These are phyloP conservation scores for Porcisia hertigi DNA, from an alignment of 208 protist species.

Conservation along the genomic window DNA sequence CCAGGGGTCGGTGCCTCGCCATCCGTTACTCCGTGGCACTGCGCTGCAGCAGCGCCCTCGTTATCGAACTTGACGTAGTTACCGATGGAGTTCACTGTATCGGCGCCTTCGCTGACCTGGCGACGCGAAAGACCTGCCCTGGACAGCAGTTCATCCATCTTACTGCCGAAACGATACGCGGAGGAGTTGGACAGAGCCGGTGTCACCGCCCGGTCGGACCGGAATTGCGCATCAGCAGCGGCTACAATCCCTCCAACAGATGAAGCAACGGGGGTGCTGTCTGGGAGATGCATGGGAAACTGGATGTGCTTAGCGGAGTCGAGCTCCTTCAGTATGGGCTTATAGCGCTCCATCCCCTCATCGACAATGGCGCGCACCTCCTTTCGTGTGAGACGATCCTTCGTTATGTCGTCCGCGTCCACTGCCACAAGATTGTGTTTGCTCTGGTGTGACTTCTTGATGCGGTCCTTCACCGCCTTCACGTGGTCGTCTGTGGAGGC, in stretches of 20 bases:
- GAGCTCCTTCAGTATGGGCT: constrained; percentile 66
- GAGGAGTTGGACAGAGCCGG: constrained; percentile 25
- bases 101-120: constrained; percentile 23
- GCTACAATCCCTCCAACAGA: constrained; percentile 79
- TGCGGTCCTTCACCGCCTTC: constrained; percentile 31
- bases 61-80: constrained; percentile 46
- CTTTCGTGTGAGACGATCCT: constrained; percentile 54
- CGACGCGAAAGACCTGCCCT: constrained; percentile 55
- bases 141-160: constrained; percentile 60
- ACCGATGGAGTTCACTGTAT: constrained; percentile 37
- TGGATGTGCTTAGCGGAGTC: constrained; percentile 71
- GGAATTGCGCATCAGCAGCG: constrained; percentile 41
- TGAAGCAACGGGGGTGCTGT: constrained; percentile 69
- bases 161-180: constrained; percentile 55
- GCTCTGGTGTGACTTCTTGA: constrained; percentile 58
- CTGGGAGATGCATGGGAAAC: constrained; percentile 73
- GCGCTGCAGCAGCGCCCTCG: constrained; percentile 11
- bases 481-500: constrained; percentile 28
- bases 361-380: constrained; percentile 72
- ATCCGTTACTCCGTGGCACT: constrained; percentile 7
- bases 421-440: constrained; percentile 74
- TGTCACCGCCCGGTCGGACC: constrained; percentile 12
- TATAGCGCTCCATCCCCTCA: constrained; percentile 79
- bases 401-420: constrained; percentile 75
- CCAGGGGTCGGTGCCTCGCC: constrained; percentile 40